Conservation (phyloP, 768 basidiomycete genomes). For the Candolleomyces aberdarensis region DNA sequence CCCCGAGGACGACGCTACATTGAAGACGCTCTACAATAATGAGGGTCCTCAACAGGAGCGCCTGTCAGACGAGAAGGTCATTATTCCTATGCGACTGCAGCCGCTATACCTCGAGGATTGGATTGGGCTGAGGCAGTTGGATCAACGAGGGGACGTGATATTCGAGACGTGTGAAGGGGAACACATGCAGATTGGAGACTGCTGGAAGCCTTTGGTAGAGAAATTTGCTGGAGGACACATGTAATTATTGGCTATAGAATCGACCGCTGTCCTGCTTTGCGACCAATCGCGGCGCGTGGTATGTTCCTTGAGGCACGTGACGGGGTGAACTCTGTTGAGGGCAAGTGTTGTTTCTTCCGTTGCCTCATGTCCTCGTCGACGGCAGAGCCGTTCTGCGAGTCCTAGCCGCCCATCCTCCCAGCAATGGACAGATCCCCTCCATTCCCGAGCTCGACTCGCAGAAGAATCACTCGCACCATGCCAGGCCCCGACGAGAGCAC, state of each 20-base stretch:
- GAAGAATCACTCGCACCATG: slow-evolving; percentile 11
- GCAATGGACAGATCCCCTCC: slow-evolving; percentile 29
- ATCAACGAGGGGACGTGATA: slow-evolving; percentile 59
- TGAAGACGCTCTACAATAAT: background rate
- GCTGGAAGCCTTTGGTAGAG: slow-evolving; percentile 55
- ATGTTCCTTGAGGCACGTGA: background rate
- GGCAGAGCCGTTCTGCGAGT: slow-evolving; percentile 3
- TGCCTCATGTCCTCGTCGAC: background rate
- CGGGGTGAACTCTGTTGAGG: background rate
- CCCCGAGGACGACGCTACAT: slow-evolving; percentile 24
- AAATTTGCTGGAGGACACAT: slow-evolving; percentile 34
- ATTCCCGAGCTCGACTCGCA: slow-evolving; percentile 26
- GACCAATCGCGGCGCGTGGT: background rate
- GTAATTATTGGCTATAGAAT: slow-evolving; percentile 10
- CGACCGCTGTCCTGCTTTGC: background rate
- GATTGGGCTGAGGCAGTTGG: slow-evolving; percentile 73
- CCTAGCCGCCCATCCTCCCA: background rate
- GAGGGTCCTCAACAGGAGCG: background rate
- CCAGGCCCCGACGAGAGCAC: slow-evolving; percentile 23
- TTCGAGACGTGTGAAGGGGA: slow-evolving; percentile 64
- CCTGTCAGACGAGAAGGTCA: slow-evolving; percentile 13
- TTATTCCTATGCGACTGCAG: slow-evolving; percentile 72
- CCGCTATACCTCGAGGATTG: slow-evolving; percentile 75
- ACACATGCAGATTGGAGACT: slow-evolving; percentile 71
- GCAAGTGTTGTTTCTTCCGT: background rate